Conservation (phyloP, 148 eudicot species). For the Pouteria glomerata region DNA sequence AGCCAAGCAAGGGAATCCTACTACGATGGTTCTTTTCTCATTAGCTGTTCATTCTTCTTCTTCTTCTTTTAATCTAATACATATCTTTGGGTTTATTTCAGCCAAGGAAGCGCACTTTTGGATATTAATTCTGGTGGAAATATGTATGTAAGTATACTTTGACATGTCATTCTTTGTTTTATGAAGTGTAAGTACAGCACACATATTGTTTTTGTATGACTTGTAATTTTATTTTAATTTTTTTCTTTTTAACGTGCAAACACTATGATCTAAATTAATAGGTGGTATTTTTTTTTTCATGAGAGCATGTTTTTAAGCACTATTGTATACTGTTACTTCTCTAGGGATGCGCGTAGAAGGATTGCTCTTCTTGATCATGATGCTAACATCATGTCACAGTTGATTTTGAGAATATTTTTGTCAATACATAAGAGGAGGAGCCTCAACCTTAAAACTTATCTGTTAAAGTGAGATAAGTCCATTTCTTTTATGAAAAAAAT, state of each 20-base stretch:
- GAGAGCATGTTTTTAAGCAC: neutral
- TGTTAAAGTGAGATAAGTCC: too few species aligned
- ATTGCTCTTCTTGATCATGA: neutral
- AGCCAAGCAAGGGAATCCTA: too few species aligned
- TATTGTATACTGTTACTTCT: too few species aligned
- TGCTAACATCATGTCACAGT: too few species aligned
- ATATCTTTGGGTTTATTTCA: conserved; percentile 26
- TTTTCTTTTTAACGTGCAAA: neutral
- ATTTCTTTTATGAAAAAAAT: too few species aligned
- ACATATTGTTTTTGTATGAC: neutral
- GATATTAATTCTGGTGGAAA: conserved; percentile 82
- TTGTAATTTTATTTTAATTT: too few species aligned
- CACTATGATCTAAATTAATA: neutral
- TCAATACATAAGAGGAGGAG: too few species aligned
- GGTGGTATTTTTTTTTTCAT: neutral
- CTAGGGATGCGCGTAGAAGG: too few species aligned
- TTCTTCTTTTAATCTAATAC: neutral
- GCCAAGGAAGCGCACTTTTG: conserved; percentile 94
- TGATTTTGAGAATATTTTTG: too few species aligned
- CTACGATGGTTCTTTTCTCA: too few species aligned
- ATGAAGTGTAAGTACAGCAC: neutral
- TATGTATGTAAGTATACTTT: conserved; percentile 67
- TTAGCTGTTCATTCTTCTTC: too few species aligned
- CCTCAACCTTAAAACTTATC: too few species aligned
- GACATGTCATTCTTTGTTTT: neutral